Percentiles rank a stretch among this genome's conserved stretches.
phyloP scores from a whole-genome alignment of 2,329 filamentous ascomycete genomes.

The Ophiostoma tasmaniense region DNA sequence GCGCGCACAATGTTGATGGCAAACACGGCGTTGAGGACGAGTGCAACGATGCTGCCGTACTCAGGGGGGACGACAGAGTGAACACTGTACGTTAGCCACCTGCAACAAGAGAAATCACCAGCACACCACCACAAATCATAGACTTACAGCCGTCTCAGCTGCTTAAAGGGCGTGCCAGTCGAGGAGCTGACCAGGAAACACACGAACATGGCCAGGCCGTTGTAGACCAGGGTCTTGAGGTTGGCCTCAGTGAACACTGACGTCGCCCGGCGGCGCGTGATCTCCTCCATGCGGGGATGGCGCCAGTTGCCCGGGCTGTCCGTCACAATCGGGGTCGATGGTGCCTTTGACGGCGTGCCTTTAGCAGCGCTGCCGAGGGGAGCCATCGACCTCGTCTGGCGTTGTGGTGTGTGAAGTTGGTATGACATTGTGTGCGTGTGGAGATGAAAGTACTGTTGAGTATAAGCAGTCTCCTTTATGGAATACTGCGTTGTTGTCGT shows the following conservation, averaged over 20 bases:
- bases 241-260: slow-evolving; percentile 73
- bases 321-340: slow-evolving; percentile 24
- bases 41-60: slow-evolving; percentile 39
- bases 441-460: not conserved
- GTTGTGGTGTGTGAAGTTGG: slow-evolving; percentile 14
- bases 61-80: slow-evolving; percentile 25
- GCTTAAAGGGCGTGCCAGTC: slow-evolving; percentile 26
- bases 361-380: not conserved
- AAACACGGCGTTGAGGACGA: slow-evolving; percentile 43
- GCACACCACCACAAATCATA: not conserved
- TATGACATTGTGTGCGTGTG: not conserved
- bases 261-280: slow-evolving; percentile 69
- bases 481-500: not conserved
- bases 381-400: slow-evolving; percentile 9
- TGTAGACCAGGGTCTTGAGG: slow-evolving; percentile 60
- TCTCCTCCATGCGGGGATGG: slow-evolving; percentile 82
- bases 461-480: not conserved
- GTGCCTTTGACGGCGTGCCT: slow-evolving; percentile 3
- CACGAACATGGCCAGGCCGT: slow-evolving; percentile 37
- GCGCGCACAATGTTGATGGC: slow-evolving; percentile 64
- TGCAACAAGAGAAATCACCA: not conserved
- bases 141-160: slow-evolving; percentile 34
- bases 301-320: slow-evolving; percentile 75
- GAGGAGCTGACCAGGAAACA: slow-evolving; percentile 22
- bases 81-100: slow-evolving; percentile 25